Percentiles rank a stretch among this genome's conserved stretches.
These are phyloP conservation scores for Hirsutella thompsonii DNA, from an alignment of 2,329 filamentous ascomycete species.

Conservation along the genomic window DNA sequence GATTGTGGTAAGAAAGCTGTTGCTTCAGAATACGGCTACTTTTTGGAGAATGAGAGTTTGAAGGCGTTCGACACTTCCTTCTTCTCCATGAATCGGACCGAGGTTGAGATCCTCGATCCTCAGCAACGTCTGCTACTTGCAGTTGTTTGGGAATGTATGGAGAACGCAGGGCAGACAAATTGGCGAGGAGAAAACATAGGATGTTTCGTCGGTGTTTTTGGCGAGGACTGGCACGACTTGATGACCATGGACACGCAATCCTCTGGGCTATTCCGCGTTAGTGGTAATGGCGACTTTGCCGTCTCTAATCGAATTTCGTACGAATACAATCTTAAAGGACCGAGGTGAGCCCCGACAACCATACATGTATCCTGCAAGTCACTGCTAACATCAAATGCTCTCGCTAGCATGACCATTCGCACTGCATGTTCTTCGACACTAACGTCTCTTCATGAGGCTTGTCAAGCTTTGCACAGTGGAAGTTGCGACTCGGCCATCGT, in stretches of 20 bases:
- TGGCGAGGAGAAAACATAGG: slow-evolving; percentile 14
- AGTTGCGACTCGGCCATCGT: slow-evolving; percentile 16
- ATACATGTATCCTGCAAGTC: not conserved
- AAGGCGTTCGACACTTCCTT: slow-evolving; percentile 16
- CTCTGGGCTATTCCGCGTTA: slow-evolving; percentile 11
- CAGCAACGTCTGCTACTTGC: slow-evolving; percentile 15
- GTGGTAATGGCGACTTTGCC: slow-evolving; percentile 12
- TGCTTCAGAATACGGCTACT: slow-evolving; percentile 9
- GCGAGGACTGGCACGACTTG: slow-evolving; percentile 13
- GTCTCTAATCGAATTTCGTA: slow-evolving; percentile 20
- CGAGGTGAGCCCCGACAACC: slow-evolving; percentile 12
- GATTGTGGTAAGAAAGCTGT: not conserved
- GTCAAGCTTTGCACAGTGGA: slow-evolving; percentile 12
- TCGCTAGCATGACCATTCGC: slow-evolving; percentile 15
- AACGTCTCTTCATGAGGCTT: slow-evolving; percentile 21
- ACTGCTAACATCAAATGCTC: not conserved
- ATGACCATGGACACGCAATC: too few relatives aligned
- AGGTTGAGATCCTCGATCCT: slow-evolving; percentile 16
- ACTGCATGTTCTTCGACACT: slow-evolving; percentile 26
- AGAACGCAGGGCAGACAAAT: slow-evolving; percentile 12
- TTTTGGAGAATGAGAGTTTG: slow-evolving; percentile 11
- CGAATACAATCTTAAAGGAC: slow-evolving; percentile 19
- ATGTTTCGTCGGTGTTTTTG: slow-evolving; percentile 16
- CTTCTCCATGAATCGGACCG: slow-evolving; percentile 15
- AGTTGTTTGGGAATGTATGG: slow-evolving; percentile 14